Evolutionary conservation across 2,329 filamentous ascomycete species (phyloP), one percentile per base, ranked within the genome.

Genomic region (Fusarium coffeatum): DNA sequence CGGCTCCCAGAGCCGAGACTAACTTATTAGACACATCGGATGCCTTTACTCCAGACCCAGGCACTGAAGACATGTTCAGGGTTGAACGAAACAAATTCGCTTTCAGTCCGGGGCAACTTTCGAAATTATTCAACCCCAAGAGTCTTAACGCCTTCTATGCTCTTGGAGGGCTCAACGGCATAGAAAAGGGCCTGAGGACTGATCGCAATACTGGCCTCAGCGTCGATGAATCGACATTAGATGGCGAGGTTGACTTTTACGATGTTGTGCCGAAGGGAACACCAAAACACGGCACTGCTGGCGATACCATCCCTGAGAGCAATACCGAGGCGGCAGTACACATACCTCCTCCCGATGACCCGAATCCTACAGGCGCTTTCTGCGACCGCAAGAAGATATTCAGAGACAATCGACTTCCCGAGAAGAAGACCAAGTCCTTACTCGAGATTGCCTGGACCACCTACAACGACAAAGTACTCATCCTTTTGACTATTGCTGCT

Each of bases 21-120:
- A 66, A 60, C 49, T 54, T 68, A 20, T 51, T 76, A 54, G 72
- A 79, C 59, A 69, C 70, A 28, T 61, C 73, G 25, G 76, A 79
- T 71, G 78, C 77, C 25, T 64, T 80, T 20, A 80, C 77, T 16
- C 78, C 77, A 42, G 92, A 94, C 76, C 91, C 89, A 6, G 91
- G 90, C 15, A 92, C 88, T 0, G 92, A 94, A 79, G 86, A 84
- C 42, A 91, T 93, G 76, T 94, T 92, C 76, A 78, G 87, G 45
- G 89, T 94, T 18, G 85, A 90, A 8, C 83, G 93, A 76, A 97
- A 94, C 78, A 90, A 90, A 5, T 97, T 97, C 76, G 93, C 92
- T n/a, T 97, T 92, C 76, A 89, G 89, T 5, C 91, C 92, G 2
- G 93, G 94, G 12, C 90, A 96, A 74, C 84, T 97, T 64, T 90